A percentile compares a stretch with the other conserved stretches of the same genome.
phyloP scores from a whole-genome alignment of 371 early-diverging fungal genomes.

The Saksenaea oblongispora region DNA sequence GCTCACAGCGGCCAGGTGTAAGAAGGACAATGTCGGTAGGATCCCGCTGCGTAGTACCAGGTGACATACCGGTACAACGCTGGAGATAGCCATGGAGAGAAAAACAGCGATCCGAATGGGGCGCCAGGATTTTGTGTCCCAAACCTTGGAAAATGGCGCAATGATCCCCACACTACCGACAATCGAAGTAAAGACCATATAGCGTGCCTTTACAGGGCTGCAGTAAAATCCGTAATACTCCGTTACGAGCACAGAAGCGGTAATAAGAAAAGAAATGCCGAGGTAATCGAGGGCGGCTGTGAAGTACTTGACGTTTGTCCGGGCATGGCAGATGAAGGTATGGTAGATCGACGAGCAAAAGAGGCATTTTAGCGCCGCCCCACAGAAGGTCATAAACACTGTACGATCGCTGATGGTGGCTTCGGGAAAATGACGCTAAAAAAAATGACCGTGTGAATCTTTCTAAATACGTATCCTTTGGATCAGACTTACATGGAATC shows the following conservation, averaged over 20 bases:
- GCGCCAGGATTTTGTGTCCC: slow-evolving; percentile 52
- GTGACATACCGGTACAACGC: slow-evolving; percentile 61
- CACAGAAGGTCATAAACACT: slow-evolving; percentile 59
- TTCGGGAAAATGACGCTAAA: slow-evolving; percentile 51
- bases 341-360: slow-evolving; percentile 73
- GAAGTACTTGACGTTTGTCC: slow-evolving; percentile 55
- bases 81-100: slow-evolving; percentile 63
- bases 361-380: slow-evolving; percentile 66
- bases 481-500: slow-evolving; percentile 43
- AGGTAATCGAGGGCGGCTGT: slow-evolving; percentile 72
- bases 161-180: slow-evolving; percentile 61
- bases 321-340: slow-evolving; percentile 68
- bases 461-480: neutral
- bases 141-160: slow-evolving; percentile 61
- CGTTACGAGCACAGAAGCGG: slow-evolving; percentile 60
- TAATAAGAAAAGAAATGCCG: slow-evolving; percentile 70
- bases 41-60: slow-evolving; percentile 49
- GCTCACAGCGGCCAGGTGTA: slow-evolving; percentile 55
- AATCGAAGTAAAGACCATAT: slow-evolving; percentile 59
- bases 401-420: slow-evolving; percentile 54
- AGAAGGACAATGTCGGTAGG: slow-evolving; percentile 38
- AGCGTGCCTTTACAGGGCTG: slow-evolving; percentile 42
- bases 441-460: neutral
- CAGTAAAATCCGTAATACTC: slow-evolving; percentile 72
- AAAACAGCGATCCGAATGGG: slow-evolving; percentile 66